These are phyloP conservation scores for Adansonia digitata DNA, from an alignment of 345 rosid genomes.

Conservation along the genomic window DNA sequence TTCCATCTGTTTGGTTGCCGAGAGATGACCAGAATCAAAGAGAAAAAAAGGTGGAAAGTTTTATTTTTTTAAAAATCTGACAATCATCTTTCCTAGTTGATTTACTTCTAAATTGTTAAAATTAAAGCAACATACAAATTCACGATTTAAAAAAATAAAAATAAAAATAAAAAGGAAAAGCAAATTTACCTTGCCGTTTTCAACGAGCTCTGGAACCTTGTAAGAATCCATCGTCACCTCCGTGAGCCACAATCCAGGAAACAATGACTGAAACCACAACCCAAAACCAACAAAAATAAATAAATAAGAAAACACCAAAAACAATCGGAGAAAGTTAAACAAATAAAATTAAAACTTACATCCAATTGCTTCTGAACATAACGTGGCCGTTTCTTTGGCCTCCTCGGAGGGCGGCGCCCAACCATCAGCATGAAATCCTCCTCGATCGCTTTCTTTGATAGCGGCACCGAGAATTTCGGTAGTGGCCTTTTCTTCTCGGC, in stretches of 20 bases:
- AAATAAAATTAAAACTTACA: constrained; percentile 48
- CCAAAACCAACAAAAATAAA: background rate
- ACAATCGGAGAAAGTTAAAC: background rate
- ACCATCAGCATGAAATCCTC: constrained; percentile 50
- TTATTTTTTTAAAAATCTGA: too few relatives aligned
- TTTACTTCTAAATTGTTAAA: too few relatives aligned
- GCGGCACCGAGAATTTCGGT: constrained; percentile 33
- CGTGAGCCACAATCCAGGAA: constrained; percentile 67
- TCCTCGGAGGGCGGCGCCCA: constrained; percentile 49
- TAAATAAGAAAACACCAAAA: background rate
- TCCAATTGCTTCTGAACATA: constrained; percentile 60
- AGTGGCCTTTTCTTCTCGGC: constrained; percentile 33
- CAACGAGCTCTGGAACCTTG: constrained; percentile 54
- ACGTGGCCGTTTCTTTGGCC: constrained; percentile 72
- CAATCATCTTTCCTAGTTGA: background rate
- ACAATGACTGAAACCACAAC: constrained; percentile 39
- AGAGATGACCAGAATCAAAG: background rate
- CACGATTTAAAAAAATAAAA: too few relatives aligned
- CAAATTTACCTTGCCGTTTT: constrained; percentile 45
- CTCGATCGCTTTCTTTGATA: constrained; percentile 67
- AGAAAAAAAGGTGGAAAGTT: background rate
- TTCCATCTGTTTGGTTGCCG: too few relatives aligned
- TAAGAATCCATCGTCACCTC: constrained; percentile 59
- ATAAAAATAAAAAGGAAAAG: too few relatives aligned
- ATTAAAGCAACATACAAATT: too few relatives aligned